A percentile compares a stretch with the other conserved stretches of the same genome.
Conservation (phyloP, 768 basidiomycete genomes). For the Mycena rebaudengoi region DNA sequence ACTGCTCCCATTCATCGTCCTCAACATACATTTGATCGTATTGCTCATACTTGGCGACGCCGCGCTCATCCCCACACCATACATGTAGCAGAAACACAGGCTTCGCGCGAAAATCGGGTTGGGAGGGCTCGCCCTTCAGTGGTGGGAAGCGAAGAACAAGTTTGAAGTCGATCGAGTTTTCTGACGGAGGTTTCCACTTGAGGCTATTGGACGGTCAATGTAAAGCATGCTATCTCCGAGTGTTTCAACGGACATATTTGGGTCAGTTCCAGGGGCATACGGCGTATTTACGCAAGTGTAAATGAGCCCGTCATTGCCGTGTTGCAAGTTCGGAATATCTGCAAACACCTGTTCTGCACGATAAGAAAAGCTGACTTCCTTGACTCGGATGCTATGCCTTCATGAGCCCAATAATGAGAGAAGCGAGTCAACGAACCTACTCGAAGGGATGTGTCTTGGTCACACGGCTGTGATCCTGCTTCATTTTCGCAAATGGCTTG, state of each 20-base stretch:
- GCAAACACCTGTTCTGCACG: constrained; percentile 86
- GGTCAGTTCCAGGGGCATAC: constrained; percentile 88
- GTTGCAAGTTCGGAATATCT: constrained; percentile 86
- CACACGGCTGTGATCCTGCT: constrained; percentile 75
- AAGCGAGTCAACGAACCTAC: constrained; percentile 54
- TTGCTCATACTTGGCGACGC: constrained; percentile 71
- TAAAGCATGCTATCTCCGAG: neutral
- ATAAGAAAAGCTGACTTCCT: constrained; percentile 89
- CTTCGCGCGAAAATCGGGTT: constrained; percentile 85
- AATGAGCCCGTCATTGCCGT: constrained; percentile 95
- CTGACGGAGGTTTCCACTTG: constrained; percentile 99
- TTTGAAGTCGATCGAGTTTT: constrained; percentile 98
- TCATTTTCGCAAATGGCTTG: constrained; percentile 78
- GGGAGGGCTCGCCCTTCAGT: constrained; percentile 50
- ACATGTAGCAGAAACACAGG: constrained; percentile 86
- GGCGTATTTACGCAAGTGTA: constrained; percentile 91
- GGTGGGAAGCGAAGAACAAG: constrained; percentile 94
- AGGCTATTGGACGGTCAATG: constrained; percentile 58
- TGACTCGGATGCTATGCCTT: constrained; percentile 77
- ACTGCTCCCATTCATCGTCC: constrained; percentile 95
- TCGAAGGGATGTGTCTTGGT: constrained; percentile 77
- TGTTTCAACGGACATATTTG: constrained; percentile 74
- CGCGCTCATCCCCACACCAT: too few species aligned
- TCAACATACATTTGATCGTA: constrained; percentile 88
- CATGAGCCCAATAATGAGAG: constrained; percentile 7